phyloP scores from a whole-genome alignment of 768 basidiomycete species.

The Lactarius akahatsu region DNA sequence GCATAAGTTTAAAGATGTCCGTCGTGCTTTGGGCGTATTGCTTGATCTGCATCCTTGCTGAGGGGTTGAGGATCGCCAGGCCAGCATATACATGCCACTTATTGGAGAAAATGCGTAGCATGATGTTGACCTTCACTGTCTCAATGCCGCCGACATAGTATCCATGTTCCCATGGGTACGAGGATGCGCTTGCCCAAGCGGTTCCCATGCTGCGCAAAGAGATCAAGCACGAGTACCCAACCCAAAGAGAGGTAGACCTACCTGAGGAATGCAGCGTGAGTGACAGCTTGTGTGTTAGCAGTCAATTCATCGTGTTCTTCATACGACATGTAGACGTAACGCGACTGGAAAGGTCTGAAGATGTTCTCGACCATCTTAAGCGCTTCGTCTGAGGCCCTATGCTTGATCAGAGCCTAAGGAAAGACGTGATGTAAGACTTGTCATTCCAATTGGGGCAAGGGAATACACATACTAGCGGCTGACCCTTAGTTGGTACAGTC shows the following conservation, averaged over 20 bases:
- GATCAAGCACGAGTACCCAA: constrained; percentile 2
- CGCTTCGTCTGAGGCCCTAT: constrained; percentile 74
- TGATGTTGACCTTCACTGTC: constrained; percentile 96
- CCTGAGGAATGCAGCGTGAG: constrained; percentile 97
- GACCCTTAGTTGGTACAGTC: constrained; percentile 79
- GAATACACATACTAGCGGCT: constrained; percentile 70
- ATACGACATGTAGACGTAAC: constrained; percentile 92
- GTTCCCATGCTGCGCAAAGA: constrained; percentile 82
- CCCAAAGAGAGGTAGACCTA: constrained; percentile 35
- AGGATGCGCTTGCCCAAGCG: constrained; percentile 75
- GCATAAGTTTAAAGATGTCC: constrained; percentile 95
- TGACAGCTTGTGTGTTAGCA: constrained; percentile 97
- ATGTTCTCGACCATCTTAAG: constrained; percentile 79
- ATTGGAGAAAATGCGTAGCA: constrained; percentile 93
- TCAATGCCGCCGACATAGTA: constrained; percentile 97
- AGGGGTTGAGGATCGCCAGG: constrained; percentile 95
- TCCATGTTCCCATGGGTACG: constrained; percentile 95
- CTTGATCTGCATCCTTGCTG: constrained; percentile 83
- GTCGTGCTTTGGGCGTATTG: constrained; percentile 84
- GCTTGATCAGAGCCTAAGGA: constrained; percentile 79
- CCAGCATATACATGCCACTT: constrained; percentile 99
- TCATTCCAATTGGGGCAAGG: background rate
- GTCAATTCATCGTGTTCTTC: constrained; percentile 96
- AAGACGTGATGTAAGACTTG: constrained; percentile 2
- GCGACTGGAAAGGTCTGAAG: constrained; percentile 73